Evolutionary conservation across 1,139 yeast genomes (phyloP), one percentile per base, ranked within the genome.

Genomic region (Trichomonascaceae sp.): DNA sequence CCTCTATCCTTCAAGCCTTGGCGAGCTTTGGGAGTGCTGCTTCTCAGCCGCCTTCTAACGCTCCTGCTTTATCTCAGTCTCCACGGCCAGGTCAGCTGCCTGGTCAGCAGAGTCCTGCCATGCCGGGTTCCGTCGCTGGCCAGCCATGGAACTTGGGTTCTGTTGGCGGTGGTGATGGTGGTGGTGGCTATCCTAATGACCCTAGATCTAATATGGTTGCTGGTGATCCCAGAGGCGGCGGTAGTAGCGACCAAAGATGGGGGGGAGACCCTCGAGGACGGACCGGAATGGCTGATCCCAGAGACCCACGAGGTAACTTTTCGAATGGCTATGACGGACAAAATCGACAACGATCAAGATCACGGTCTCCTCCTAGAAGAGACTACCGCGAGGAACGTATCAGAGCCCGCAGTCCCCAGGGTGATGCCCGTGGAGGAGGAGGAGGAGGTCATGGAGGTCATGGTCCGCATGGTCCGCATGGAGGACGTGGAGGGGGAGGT

Each of bases 1-100:
- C 62, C 4, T 55, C 62, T 3, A 57, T 61, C 34, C 45, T 61
- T 18, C 61, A 58, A 34, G 62, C 61, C 3, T 41, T 58, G 28
- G 60, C 61, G 2, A 54, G 45, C 37, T 49, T 60, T 37, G 61
- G 64, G 15, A 41, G 50, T 17, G 42, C 36, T 5, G 33, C 50
- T 11, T 36, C 46, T 20, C 40, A 37, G 4, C 36, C 48, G 16
- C 36, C 43, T 17, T 43, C 55, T 8, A 39, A 40, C 45, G 3
- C 39, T 44, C 37, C 43, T n/a, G 36, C 42, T n/a, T 40, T 52
- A 17, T 44, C 54, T 17, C 33, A 18, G 5, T 8, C 27, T 16
- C 22, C 29, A 16, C 3, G n/a, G 22, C n/a, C 17, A 20, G 11
- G 13, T 26, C 29, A 23, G 17, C 27, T 20, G 13, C 29, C 31